Base-by-base conservation (phyloP, 2,329 filamentous ascomycete species). In the Cladosporium sp. region DNA sequence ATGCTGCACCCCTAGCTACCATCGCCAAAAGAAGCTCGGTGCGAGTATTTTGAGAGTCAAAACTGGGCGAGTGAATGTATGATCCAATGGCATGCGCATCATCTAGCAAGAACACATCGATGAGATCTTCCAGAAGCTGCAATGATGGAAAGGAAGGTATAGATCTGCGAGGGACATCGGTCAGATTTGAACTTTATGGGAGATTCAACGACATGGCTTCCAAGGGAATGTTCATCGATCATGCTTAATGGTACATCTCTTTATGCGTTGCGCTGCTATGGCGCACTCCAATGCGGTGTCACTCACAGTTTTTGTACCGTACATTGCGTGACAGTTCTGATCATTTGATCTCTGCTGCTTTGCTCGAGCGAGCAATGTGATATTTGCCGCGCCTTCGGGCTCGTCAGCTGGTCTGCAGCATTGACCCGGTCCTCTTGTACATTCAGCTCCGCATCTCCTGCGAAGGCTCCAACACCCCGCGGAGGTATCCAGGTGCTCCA, bases 111-210 rank as follows among this genome's bases (percentile, higher is more conserved):
- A 79, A 84, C 39, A 79, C 74, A 50, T 84, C 78, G 6, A 83
- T 69, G 52, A 85, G 70, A 3, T 76, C 78, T 54, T 85, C 82
- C 53, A 85, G 70, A 18, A 80, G 63, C 15, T 80, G 75, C 8
- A 79, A 71, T 1, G 79, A 80, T 0, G 82, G 81, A 53, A 86
- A 85, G 0, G 82, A 82, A 1, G 73, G 77, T 22, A 76, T 79
- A 19, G 80, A 75, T 53, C 54, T 13, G 56, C 53, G n/a, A n/a
- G n/a, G n/a, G n/a, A n/a, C n/a, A n/a, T n/a, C n/a, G n/a, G n/a
- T n/a, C n/a, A n/a, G n/a, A n/a, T n/a, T n/a, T n/a, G n/a, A n/a
- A n/a, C n/a, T n/a, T n/a, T n/a, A n/a, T n/a, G n/a, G n/a, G n/a
- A n/a, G n/a, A n/a, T n/a, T n/a, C n/a, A n/a, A n/a, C n/a, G n/a